These are phyloP conservation scores for Rauvolfia tetraphylla DNA, from an alignment of 257 asterid species.

Conservation along the genomic window DNA sequence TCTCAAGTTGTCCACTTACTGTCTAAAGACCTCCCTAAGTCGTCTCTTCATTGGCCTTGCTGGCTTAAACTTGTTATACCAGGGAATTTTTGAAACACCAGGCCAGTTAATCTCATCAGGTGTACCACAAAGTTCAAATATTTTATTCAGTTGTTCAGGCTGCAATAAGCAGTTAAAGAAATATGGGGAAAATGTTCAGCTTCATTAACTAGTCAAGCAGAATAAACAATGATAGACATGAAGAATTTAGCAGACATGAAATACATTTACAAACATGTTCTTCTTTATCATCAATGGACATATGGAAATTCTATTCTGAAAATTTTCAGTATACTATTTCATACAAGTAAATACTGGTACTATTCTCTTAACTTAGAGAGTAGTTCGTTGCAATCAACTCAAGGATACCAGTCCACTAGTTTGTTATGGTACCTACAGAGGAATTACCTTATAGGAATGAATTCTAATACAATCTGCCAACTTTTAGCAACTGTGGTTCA, in stretches of 20 bases:
- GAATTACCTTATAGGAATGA: neutral
- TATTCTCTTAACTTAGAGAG: neutral
- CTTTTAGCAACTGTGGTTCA: neutral
- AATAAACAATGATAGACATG: neutral
- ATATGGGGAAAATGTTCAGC: neutral
- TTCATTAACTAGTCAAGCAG: conserved; percentile 1
- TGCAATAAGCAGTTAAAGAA: conserved; percentile 26
- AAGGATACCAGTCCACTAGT: neutral
- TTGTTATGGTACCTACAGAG: neutral
- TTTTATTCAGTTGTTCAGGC: conserved; percentile 93
- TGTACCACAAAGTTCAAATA: conserved; percentile 94
- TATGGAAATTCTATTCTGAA: neutral
- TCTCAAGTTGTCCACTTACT: conserved; percentile 46
- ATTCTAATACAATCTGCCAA: neutral
- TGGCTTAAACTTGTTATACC: conserved; percentile 96
- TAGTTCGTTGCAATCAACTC: neutral
- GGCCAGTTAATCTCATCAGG: conserved; percentile 98
- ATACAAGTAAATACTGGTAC: neutral
- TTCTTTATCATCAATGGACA: neutral
- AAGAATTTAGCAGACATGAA: neutral
- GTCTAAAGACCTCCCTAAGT: conserved; percentile 75
- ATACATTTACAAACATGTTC: neutral
- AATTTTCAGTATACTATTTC: neutral
- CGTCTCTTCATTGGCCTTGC: conserved; percentile 79
- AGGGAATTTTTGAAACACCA: conserved; percentile 91